Evolutionary conservation across 345 rosid genomes (phyloP).

Genomic region (Eutrema yunnanense): DNA sequence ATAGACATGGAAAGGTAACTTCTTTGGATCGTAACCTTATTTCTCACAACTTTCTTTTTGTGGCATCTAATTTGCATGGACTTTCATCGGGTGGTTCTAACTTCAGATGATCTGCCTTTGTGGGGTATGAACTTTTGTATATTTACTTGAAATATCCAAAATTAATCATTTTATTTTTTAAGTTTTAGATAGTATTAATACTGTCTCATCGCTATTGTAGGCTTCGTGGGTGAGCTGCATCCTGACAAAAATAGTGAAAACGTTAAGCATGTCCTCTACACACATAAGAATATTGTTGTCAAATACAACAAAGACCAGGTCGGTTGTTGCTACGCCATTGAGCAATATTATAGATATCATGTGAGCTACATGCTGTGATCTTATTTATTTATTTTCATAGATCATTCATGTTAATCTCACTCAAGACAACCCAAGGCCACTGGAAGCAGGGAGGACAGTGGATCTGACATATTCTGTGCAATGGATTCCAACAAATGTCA

Average conservation of each 20-base stretch:
- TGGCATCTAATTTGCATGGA: constrained; percentile 27
- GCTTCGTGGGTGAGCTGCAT: constrained; percentile 81
- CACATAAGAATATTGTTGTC: constrained; percentile 64
- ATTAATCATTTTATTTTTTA: not conserved
- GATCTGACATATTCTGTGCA: constrained; percentile 88
- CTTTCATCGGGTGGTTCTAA: constrained; percentile 32
- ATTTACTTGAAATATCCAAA: not conserved
- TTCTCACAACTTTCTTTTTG: constrained; percentile 6
- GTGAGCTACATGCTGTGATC: not conserved
- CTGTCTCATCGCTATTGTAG: constrained; percentile 34
- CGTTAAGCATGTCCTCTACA: constrained; percentile 65
- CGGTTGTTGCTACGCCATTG: constrained; percentile 14
- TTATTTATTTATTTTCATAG: constrained; percentile 30
- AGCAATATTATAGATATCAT: constrained; percentile 4
- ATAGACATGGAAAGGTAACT: not conserved
- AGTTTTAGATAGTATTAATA: not conserved
- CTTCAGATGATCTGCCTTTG: constrained; percentile 85
- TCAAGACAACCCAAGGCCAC: constrained; percentile 69
- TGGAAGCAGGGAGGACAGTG: constrained; percentile 55
- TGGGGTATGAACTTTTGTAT: constrained; percentile 51
- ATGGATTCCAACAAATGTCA: constrained; percentile 62
- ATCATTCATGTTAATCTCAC: constrained; percentile 86
- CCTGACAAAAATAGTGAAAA: constrained; percentile 74
- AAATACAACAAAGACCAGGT: constrained; percentile 87
- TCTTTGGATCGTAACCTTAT: constrained; percentile 10